Percentiles rank a stretch among this genome's conserved stretches.
Evolutionary conservation across 2,329 filamentous ascomycete genomes (phyloP).

Genomic region (Talaromyces funiculosus): DNA sequence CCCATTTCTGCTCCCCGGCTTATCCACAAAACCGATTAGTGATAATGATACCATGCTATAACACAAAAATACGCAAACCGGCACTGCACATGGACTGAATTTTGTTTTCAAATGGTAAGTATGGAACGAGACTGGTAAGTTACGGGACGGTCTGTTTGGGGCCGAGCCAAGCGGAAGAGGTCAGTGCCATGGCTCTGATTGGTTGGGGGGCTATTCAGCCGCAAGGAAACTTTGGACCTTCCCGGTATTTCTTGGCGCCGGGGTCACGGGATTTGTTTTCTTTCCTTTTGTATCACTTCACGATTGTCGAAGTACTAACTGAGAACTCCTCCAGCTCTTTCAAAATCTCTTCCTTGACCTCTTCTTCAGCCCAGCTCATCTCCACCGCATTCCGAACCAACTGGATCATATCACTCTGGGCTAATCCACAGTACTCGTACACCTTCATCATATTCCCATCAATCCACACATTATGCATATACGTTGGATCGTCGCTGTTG

Average conservation of each 20-base stretch:
- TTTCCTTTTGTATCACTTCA: neutral
- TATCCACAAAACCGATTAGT: neutral
- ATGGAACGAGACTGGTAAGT: neutral
- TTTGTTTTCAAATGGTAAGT: neutral
- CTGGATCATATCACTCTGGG: slow-evolving; percentile 38
- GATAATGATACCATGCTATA: neutral
- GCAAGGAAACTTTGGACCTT: neutral
- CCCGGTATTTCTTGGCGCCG: neutral
- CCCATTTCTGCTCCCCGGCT: neutral
- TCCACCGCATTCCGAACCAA: slow-evolving; percentile 41
- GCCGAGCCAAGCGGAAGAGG: neutral
- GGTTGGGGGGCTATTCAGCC: neutral
- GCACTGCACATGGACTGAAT: neutral
- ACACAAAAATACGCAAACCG: neutral
- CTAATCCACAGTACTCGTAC: slow-evolving; percentile 38
- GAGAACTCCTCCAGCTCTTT: neutral
- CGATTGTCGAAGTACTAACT: neutral
- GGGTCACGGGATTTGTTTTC: neutral
- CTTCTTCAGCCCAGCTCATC: slow-evolving; percentile 44
- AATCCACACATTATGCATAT: slow-evolving; percentile 49
- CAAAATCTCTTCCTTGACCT: slow-evolving; percentile 28
- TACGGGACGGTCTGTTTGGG: neutral
- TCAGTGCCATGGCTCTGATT: neutral
- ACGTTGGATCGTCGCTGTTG: slow-evolving; percentile 47
- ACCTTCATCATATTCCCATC: slow-evolving; percentile 44